These are phyloP conservation scores for Brassica rapa DNA, from an alignment of 345 rosid genomes.

Conservation along the genomic window DNA sequence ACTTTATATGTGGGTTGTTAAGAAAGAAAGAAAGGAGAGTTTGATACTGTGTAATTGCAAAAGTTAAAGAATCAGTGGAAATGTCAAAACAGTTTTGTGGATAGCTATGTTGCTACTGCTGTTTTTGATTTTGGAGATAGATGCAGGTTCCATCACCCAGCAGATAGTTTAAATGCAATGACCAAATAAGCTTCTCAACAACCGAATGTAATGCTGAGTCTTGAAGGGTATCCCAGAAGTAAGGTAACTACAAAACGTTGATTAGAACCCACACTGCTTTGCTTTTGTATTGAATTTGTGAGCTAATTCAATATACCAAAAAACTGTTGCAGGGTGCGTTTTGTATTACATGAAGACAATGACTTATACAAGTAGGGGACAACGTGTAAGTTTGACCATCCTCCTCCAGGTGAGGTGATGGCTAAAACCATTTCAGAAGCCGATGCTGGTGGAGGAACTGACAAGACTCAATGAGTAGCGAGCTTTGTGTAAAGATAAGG, in stretches of 20 bases:
- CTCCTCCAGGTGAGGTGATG: constrained; percentile 89
- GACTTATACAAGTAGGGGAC: constrained; percentile 80
- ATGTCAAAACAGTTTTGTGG: constrained; percentile 21
- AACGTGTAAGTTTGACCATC: constrained; percentile 89
- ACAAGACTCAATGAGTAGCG: constrained; percentile 19
- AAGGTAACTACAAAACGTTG: constrained; percentile 63
- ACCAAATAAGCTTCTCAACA: constrained; percentile 49
- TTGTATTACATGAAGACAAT: constrained; percentile 77
- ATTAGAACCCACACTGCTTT: no score
- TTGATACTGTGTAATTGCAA: constrained; percentile 20
- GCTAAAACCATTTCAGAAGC: constrained; percentile 46
- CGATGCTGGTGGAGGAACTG: constrained; percentile 34
- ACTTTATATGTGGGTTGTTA: no score
- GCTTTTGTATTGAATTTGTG: constrained; percentile 8
- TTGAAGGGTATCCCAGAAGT: constrained; percentile 91
- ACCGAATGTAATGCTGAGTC: constrained; percentile 64
- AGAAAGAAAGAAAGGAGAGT: not conserved
- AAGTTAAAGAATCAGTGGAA: not conserved
- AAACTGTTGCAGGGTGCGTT: constrained; percentile 57
- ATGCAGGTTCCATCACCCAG: constrained; percentile 88
- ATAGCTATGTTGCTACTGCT: not conserved
- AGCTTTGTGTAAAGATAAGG: no score
- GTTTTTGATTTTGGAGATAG: constrained; percentile 54
- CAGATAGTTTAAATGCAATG: constrained; percentile 55
- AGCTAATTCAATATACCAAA: constrained; percentile 8